These are phyloP conservation scores for Beauveria sp. DNA, from an alignment of 2,329 filamentous ascomycete species.

Conservation along the genomic window DNA sequence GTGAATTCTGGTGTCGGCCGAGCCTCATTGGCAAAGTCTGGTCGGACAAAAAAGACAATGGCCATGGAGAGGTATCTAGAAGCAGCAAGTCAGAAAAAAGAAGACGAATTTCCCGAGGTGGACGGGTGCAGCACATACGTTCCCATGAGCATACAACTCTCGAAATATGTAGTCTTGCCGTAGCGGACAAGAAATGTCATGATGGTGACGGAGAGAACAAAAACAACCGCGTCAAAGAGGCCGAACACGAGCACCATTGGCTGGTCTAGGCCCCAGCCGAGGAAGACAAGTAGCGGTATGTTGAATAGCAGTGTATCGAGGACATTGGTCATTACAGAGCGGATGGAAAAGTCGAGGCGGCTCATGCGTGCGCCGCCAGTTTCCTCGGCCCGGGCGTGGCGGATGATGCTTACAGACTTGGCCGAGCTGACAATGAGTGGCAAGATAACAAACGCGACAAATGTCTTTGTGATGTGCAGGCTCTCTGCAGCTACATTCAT, in stretches of 20 bases:
- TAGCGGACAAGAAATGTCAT: constrained; percentile 15
- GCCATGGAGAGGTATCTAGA: constrained; percentile 14
- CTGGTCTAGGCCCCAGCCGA: constrained; percentile 7
- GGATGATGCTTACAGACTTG: constrained; percentile 9
- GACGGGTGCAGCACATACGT: constrained; percentile 9
- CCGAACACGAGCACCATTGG: constrained; percentile 14
- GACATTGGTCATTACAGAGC: constrained; percentile 10
- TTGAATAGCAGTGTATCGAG: constrained; percentile 10
- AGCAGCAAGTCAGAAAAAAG: neutral
- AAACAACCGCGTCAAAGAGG: constrained; percentile 13
- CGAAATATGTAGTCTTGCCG: constrained; percentile 15
- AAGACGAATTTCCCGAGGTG: neutral
- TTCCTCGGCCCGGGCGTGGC: constrained; percentile 8
- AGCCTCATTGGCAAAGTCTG: neutral
- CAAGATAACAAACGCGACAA: constrained; percentile 7
- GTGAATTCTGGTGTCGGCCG: neutral
- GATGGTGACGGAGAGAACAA: constrained; percentile 13
- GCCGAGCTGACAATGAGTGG: constrained; percentile 7
- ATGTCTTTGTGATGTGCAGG: constrained; percentile 3
- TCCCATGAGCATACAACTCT: constrained; percentile 16
- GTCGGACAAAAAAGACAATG: constrained; percentile 13
- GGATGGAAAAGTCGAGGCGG: constrained; percentile 9
- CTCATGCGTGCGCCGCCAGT: constrained; percentile 3
- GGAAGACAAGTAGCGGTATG: constrained; percentile 8
- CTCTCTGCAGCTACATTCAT: neutral